Base-by-base conservation (phyloP, 2,329 filamentous ascomycete species). In the Curvularia lunata region DNA sequence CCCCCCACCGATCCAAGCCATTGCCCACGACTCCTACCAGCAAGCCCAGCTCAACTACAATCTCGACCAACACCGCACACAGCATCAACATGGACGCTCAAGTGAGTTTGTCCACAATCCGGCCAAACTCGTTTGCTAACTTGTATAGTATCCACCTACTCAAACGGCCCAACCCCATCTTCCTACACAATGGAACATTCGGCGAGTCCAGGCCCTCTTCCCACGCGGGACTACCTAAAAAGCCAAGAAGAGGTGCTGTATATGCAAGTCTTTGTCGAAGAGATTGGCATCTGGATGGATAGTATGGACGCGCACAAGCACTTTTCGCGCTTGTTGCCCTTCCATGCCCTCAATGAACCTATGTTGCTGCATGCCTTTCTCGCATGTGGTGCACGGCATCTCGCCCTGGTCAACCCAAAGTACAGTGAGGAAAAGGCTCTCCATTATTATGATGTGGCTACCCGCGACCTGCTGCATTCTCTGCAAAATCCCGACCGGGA, bases 281-380 rank as follows among this genome's bases (percentile, higher is more conserved):
- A 97, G 64, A 91, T 98, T 2, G 92, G 90, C 0, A 78, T 92
- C 3, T 97, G 94, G 92, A 96, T 98, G 91, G 94, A 97, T 77
- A 91, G 88, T 41, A 87, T 97, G 81, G 91, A 96, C 78, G 84
- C 87, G 32, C 84, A 88, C 64, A 94, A 94, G 78, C 91, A 96
- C 73, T 97, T 97, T 75, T 91, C 91, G 23, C 85, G 90, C 47
- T 81, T 91, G 18, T 82, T 97, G n/a, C 92, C 94, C 0, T 92
- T 92, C 68, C 86, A 94, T 68, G 88, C 92, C 1, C 81, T 97
- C 23, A 85, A 87, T 53, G 91, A 95, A 57, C 89, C 92, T 0
- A 93, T 97, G 90, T 84, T 98, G 12, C 84, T 96, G 30, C 93
- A 96, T 71, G 92, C 94, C 0, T 89, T 96, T 61, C 80, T 97